Base-by-base conservation (phyloP, 176 grass and related monocot genomes). In the Aegilops bicornis region DNA sequence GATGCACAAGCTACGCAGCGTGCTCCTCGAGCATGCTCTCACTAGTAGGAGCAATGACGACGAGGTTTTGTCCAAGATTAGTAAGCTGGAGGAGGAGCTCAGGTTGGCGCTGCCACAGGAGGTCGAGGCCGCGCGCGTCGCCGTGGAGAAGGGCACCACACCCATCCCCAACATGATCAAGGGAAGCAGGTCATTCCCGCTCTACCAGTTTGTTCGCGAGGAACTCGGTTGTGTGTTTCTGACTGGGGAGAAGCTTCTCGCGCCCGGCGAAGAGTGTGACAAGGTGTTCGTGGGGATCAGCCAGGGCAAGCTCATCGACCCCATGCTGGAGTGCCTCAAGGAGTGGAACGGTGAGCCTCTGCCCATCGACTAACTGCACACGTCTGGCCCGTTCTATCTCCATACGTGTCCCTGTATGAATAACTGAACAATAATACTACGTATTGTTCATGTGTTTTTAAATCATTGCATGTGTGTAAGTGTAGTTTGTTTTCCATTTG, bases 321-420 rank as follows among this genome's bases (percentile, higher is more conserved):
- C 94, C 3, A 87, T 96, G 86, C 91, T 96, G 56, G 87, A 96
- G 15, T 93, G 89, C 87, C 80, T 96, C 45, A 93, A 89, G 84
- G 94, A 91, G 56, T 96, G 94, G 94, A 91, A 93, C 59, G 94
- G 94, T 32, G 83, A 90, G 81, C 94, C 94, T 45, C 82, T 96
- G 61, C 85, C 94, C 36, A 93, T 96, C 1, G 6, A 72, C 36
- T 72, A 42, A 42, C 33, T 36, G 54, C 54, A 52, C 16, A 1
- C 48, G 15, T 52, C 5, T 58, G 2, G 2, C 1, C 2, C 19
- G 19, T 58, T 58, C 19, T 22, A 58, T 22, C 19, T 8, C 54
- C 54, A 59, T 59, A 22, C 19, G 2, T 9, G 54, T 9, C 19
- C 50, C 19, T 59, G 19, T 59, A 2, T 59, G 54, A 59, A 59